Base-by-base conservation (phyloP, 495 filamentous ascomycete species). In the Trichoderma parareesei region DNA sequence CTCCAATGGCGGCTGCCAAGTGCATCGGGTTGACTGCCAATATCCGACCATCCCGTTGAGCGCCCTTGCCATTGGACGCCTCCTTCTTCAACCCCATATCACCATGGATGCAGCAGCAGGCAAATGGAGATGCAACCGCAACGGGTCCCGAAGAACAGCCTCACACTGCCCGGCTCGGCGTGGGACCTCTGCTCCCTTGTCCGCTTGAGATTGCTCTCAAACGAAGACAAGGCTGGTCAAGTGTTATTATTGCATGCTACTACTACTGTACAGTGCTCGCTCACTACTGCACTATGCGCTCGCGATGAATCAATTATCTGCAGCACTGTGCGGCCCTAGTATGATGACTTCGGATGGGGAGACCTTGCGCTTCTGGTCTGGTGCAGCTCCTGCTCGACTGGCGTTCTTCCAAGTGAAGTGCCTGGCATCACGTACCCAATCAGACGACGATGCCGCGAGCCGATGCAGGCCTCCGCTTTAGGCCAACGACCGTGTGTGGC, bases 361-460 rank as follows among this genome's bases (percentile, higher is more conserved):
- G 27, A 27, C 27, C 27, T 27, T 27, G 27, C 27, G 27, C 27
- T 27, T 27, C 37, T 33, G 53, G 53, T n/a, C 11, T 8, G 18
- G 20, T 14, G 20, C 53, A 16, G 44, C 27, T 57, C 27, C 53
- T 57, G 53, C 27, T 14, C 14, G 11, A 2, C 33, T 57, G 44
- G 5, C 0, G 27, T 4, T 37, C 53, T 33, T 57, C 27, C 27
- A 27, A 27, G 27, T 37, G 53, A 20, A 10, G 53, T 57, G 10
- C 27, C 53, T 57, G 20, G 48, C 53, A 57, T 57, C 53, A 35
- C 27, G 33, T 37, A 27, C 53, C 53, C 53, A 57, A 57, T 57
- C 53, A 57, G 53, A 57, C 53, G 53, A 57, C 46, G 53, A 57
- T 27, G 53, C 53, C 53, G 37, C 53, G 11, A 57, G 14, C 53